Evolutionary conservation across 2,329 filamentous ascomycete species (phyloP).

Genomic region (Monosporascus sp.): DNA sequence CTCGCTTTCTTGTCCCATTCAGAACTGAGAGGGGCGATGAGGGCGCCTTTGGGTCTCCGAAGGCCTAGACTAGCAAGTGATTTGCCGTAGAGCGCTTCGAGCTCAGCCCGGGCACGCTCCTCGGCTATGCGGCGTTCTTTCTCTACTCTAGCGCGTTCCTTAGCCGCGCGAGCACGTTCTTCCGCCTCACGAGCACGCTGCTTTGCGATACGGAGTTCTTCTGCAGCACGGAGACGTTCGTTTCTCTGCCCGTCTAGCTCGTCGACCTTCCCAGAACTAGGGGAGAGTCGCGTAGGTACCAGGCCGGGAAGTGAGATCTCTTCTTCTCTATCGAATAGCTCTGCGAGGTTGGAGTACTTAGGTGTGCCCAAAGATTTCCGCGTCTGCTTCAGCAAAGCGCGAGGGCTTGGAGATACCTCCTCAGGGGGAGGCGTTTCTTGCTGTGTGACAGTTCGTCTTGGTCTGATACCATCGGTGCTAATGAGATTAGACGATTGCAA

Average conservation of each 20-base stretch:
- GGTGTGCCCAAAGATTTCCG: slow-evolving; percentile 4
- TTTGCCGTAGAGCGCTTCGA: no score
- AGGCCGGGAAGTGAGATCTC: slow-evolving; percentile 16
- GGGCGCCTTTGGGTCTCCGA: slow-evolving; percentile 11
- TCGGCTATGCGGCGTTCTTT: slow-evolving; percentile 1
- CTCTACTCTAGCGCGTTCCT: not conserved
- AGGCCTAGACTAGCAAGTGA: slow-evolving; percentile 10
- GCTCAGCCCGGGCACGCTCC: slow-evolving; percentile 4
- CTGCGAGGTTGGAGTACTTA: slow-evolving; percentile 10
- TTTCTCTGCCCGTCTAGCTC: slow-evolving; percentile 9
- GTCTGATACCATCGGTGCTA: no score
- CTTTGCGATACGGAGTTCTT: not conserved
- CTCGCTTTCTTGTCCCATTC: slow-evolving; percentile 18
- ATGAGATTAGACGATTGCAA: no score
- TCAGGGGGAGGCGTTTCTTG: not conserved
- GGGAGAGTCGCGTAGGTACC: slow-evolving; percentile 3
- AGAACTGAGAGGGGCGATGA: slow-evolving; percentile 13
- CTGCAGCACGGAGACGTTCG: slow-evolving; percentile 7
- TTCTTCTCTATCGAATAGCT: slow-evolving; percentile 19
- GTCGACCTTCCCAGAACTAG: slow-evolving; percentile 7
- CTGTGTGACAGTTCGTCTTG: not conserved
- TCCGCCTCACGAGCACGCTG: not conserved
- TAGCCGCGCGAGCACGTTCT: not conserved
- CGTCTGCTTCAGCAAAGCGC: not conserved
- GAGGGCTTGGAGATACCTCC: not conserved